phyloP scores from a whole-genome alignment of 2,329 filamentous ascomycete species.

The Periconia digitata region DNA sequence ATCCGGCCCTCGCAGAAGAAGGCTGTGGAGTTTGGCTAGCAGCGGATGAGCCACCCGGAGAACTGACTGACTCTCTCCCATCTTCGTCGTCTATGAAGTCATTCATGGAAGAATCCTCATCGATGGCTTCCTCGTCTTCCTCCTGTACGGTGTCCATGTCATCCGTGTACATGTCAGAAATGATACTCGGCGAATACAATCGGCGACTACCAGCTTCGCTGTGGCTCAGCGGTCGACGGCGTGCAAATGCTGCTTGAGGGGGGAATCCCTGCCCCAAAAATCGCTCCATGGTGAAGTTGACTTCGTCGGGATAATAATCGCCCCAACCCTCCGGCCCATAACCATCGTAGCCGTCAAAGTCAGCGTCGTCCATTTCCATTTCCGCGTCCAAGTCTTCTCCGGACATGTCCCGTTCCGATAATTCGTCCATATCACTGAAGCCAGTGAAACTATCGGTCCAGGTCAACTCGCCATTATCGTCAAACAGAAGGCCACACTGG shows the following conservation, averaged over 20 bases:
- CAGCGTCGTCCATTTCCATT: conserved; percentile 45
- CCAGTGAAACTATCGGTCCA: conserved; percentile 43
- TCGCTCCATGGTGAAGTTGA: conserved; percentile 37
- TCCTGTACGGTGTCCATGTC: conserved; percentile 48
- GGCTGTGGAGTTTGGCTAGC: conserved; percentile 34
- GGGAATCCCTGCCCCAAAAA: conserved; percentile 33
- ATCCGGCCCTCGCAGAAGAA: conserved; percentile 19
- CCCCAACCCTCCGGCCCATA: conserved; percentile 36
- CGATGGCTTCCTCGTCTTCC: conserved; percentile 44
- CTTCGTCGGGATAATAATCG: conserved; percentile 32
- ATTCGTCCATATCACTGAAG: conserved; percentile 50
- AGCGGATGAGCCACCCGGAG: conserved; percentile 33
- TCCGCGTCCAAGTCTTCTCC: conserved; percentile 46
- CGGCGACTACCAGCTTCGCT: conserved; percentile 45
- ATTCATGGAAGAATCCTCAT: conserved; percentile 46
- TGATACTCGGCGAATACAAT: conserved; percentile 44
- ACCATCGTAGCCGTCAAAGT: conserved; percentile 36
- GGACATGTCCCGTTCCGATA: conserved; percentile 40
- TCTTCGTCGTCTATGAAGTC: conserved; percentile 42
- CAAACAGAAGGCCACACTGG: conserved; percentile 56
- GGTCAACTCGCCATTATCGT: conserved; percentile 47
- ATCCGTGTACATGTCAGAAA: conserved; percentile 43
- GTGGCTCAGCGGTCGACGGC: conserved; percentile 41
- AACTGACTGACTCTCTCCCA: conserved; percentile 21
- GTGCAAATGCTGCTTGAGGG: conserved; percentile 22